phyloP scores from a whole-genome alignment of 139 green algal genomes.

The Closterium sp. region DNA sequence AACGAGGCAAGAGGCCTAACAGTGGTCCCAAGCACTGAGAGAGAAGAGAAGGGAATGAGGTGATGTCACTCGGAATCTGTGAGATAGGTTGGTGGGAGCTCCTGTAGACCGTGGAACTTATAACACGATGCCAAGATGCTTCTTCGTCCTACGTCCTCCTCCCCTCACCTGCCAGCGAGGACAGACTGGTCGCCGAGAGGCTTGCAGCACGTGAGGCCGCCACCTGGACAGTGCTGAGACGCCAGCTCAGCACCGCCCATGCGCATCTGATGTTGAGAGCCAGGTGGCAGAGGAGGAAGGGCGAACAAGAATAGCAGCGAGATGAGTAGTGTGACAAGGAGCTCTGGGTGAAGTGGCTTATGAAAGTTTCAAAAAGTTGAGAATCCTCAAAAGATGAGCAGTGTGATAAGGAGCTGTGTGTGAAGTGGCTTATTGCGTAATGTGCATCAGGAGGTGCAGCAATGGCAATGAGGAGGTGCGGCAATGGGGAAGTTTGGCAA shows the following conservation, averaged over 20 bases:
- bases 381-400: too few relatives aligned
- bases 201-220: neutral
- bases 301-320: neutral
- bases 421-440: neutral
- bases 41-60: too few relatives aligned
- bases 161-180: neutral
- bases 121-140: neutral
- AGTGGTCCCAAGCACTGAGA: too few relatives aligned
- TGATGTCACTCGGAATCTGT: too few relatives aligned
- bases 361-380: too few relatives aligned
- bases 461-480: too few relatives aligned
- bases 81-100: too few relatives aligned
- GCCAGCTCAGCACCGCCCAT: neutral
- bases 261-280: neutral
- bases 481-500: too few relatives aligned
- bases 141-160: neutral
- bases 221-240: neutral
- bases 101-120: too few relatives aligned
- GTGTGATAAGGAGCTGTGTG: too few relatives aligned
- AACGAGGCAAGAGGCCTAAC: too few relatives aligned
- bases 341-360: too few relatives aligned
- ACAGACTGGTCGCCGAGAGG: neutral
- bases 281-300: neutral
- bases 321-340: neutral
- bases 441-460: neutral